A percentile compares a stretch with the other conserved stretches of the same genome.
Evolutionary conservation across 306 rosid species (phyloP).

Genomic region (Macrotyloma uniflorum): DNA sequence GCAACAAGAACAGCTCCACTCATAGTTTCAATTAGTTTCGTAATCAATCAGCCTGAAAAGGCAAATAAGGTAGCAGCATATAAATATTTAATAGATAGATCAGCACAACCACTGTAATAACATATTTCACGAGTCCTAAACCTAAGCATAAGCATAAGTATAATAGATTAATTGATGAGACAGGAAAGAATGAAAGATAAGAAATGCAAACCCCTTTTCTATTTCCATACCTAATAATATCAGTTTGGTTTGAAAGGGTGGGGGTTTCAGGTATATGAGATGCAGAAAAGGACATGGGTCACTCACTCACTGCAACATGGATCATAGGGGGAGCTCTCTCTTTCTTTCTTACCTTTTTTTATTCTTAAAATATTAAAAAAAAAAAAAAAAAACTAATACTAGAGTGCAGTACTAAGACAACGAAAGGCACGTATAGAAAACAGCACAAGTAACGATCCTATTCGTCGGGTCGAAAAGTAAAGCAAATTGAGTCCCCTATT

Average conservation of each 20-base stretch:
- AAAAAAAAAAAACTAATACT: background rate
- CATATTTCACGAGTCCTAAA: background rate
- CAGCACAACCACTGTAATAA: background rate
- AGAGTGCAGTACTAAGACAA: background rate
- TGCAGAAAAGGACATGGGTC: slow-evolving; percentile 29
- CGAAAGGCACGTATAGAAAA: slow-evolving; percentile 25
- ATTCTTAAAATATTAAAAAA: background rate
- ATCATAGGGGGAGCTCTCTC: background rate
- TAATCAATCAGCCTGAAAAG: slow-evolving; percentile 38
- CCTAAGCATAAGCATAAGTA: slow-evolving; percentile 11
- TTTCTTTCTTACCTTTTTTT: background rate
- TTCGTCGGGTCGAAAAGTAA: slow-evolving; percentile 38
- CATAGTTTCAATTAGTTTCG: slow-evolving; percentile 49
- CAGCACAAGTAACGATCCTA: slow-evolving; percentile 31
- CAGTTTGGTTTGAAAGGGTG: slow-evolving; percentile 33
- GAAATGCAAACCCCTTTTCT: slow-evolving; percentile 25
- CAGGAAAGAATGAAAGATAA: background rate
- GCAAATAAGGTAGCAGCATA: slow-evolving; percentile 31
- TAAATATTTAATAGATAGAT: background rate
- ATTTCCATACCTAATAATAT: slow-evolving; percentile 14
- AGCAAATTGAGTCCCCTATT: slow-evolving; percentile 25
- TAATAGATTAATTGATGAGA: background rate
- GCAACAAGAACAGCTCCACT: slow-evolving; percentile 82
- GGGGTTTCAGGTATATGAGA: slow-evolving; percentile 23
- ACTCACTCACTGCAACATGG: slow-evolving; percentile 32